Evolutionary conservation across 164 flowering plant species (phyloP).

Genomic region (Stephania yunnanensis): DNA sequence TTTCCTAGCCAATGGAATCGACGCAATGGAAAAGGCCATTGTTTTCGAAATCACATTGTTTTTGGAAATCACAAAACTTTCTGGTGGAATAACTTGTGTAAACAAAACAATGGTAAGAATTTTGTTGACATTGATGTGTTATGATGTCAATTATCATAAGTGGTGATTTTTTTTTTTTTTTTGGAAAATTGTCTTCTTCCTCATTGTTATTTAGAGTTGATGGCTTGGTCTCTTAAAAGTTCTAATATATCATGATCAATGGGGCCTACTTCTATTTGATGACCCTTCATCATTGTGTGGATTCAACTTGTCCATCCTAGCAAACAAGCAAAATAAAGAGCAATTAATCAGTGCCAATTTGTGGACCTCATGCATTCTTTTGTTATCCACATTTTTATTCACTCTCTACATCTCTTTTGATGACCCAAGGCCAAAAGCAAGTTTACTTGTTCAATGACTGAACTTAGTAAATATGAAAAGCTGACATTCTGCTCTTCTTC

Average conservation of each 20-base stretch:
- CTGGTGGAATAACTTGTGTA: neutral
- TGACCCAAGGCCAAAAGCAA: neutral
- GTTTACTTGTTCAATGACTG: neutral
- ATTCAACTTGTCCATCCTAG: neutral
- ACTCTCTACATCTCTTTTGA: neutral
- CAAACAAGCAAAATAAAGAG: neutral
- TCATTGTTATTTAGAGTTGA: neutral
- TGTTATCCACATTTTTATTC: neutral
- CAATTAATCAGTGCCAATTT: neutral
- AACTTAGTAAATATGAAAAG: no score
- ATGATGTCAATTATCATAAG: no score
- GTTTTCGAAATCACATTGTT: no score
- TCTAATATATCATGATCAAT: neutral
- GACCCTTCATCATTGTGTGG: neutral
- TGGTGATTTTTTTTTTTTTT: no score
- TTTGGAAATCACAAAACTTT: neutral
- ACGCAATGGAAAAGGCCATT: no score
- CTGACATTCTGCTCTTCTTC: neutral
- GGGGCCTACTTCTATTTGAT: neutral
- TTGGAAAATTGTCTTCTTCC: neutral
- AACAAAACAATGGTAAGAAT: neutral
- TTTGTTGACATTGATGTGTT: no score
- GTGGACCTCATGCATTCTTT: conserved; percentile 10
- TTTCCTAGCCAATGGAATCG: no score
- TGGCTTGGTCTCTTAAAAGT: neutral